phyloP scores from a whole-genome alignment of 208 protist genomes.

The Trypanosomatidae sp. region DNA sequence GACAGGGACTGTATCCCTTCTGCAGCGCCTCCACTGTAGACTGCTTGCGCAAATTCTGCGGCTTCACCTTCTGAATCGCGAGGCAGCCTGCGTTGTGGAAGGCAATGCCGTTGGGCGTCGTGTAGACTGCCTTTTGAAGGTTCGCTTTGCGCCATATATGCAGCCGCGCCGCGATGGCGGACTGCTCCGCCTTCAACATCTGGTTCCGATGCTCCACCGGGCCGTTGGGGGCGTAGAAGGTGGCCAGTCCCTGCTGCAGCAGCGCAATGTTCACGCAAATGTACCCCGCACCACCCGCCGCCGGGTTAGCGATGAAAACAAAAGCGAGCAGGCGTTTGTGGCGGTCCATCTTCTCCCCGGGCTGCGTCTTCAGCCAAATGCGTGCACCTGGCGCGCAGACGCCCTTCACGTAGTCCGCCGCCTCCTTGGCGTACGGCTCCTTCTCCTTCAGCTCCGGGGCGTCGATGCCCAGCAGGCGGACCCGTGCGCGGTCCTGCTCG shows the following conservation, averaged over 20 bases:
- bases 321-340: conserved; percentile 46
- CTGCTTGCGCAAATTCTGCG: conserved; percentile 12
- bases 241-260: conserved; percentile 45
- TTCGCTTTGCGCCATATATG: conserved; percentile 53
- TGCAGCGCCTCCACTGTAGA: conserved; percentile 31
- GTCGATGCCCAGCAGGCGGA: conserved; percentile 60
- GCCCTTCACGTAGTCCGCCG: conserved; percentile 37
- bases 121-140: conserved; percentile 30
- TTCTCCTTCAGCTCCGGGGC: conserved; percentile 45
- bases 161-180: conserved; percentile 16
- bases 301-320: conserved; percentile 38
- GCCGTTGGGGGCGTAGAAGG: conserved; percentile 36
- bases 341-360: conserved; percentile 27
- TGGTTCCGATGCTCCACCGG: conserved; percentile 17
- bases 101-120: conserved; percentile 40
- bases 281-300: conserved; percentile 20
- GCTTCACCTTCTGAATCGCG: conserved; percentile 19
- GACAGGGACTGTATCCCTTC: conserved; percentile 45
- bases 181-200: conserved; percentile 35
- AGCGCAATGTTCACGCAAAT: conserved; percentile 53
- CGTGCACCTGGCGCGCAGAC: conserved; percentile 29
- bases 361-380: conserved; percentile 33
- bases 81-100: conserved; percentile 44
- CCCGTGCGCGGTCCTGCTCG: conserved; percentile 31
- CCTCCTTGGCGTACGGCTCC: conserved; percentile 54